These are phyloP conservation scores for Cucumis melo DNA, from an alignment of 306 rosid species.

Conservation along the genomic window DNA sequence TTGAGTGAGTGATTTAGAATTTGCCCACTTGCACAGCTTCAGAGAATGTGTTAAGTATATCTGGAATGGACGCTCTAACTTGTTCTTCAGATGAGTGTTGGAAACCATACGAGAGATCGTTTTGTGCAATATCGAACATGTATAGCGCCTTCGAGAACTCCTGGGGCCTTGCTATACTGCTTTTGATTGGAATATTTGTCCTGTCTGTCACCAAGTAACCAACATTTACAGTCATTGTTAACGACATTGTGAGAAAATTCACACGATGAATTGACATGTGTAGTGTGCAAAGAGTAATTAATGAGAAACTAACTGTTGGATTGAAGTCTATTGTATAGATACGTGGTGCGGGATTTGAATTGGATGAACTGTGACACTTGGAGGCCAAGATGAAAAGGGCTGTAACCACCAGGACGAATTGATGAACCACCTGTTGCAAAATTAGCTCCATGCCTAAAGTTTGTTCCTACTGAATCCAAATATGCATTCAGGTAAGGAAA, in stretches of 20 bases:
- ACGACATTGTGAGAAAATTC: neutral
- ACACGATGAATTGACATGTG: neutral
- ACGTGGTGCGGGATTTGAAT: constrained; percentile 43
- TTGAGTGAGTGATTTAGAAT: neutral
- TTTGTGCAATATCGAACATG: constrained; percentile 79
- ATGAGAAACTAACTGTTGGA: constrained; percentile 23
- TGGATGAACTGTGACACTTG: constrained; percentile 57
- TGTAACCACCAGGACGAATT: constrained; percentile 50
- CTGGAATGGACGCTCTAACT: constrained; percentile 52
- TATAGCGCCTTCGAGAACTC: constrained; percentile 68
- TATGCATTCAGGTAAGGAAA: constrained; percentile 68
- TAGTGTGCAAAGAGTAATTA: neutral
- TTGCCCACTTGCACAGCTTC: constrained; percentile 44
- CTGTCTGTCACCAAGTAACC: constrained; percentile 18
- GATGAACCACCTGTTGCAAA: constrained; percentile 73
- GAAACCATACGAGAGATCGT: constrained; percentile 51
- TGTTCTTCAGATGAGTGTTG: constrained; percentile 43
- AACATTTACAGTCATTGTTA: neutral
- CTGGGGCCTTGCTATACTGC: constrained; percentile 46
- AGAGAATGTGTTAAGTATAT: constrained; percentile 33
- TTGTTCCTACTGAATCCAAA: constrained; percentile 65
- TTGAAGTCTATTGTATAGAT: constrained; percentile 36
- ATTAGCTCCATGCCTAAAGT: constrained; percentile 72
- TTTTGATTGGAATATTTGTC: constrained; percentile 21
- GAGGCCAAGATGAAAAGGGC: constrained; percentile 66